Base-by-base conservation (phyloP, 805 yeast genomes). In the Yarrowia keelungensis region DNA sequence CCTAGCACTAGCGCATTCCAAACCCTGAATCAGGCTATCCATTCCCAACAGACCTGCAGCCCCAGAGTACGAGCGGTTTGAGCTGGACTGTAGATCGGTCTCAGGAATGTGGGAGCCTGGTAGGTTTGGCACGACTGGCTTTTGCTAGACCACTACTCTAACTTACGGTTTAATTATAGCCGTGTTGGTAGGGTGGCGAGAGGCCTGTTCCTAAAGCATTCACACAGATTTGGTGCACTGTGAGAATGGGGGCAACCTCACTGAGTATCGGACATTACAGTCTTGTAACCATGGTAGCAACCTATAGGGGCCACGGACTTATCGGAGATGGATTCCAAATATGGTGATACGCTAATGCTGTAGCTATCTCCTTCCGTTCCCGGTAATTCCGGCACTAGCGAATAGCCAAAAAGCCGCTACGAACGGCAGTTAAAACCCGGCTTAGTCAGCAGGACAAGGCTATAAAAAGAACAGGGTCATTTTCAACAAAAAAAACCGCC, bases 101-200 rank as follows among this genome's bases (percentile, higher is more conserved):
- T 19, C 45, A 53, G 59, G 59, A 53, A 53, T 53, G 59, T 53
- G 42, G 7, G 41, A 46, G 7, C 32, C 32, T 26, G 32, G 32
- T 26, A 26, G 32, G 32, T 26, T 26, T 26, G 32, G 32, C 7
- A 26, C 32, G 32, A 26, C 32, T 26, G 39, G 39, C 39, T 38
- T 38, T 11, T 38, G 12, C 10, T 53, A 53, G 26, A 36, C 58
- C 38, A 42, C 45, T 45, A 38, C 45, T 38, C 59, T 19, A 51
- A 51, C 58, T 51, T 51, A 50, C 56, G 39, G 56, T 50, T 50
- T 50, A 53, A 53, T 53, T 53, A 53, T 53, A 53, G 43, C 43
- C 58, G 43, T 53, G 58, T 39, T 12, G 58, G n/a, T 11, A 16
- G 9, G 22, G 10, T 35, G 58, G 43, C 43, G 26, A 51, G 42